These are phyloP conservation scores for Pouteria glomerata DNA, from an alignment of 148 eudicot species.

Conservation along the genomic window DNA sequence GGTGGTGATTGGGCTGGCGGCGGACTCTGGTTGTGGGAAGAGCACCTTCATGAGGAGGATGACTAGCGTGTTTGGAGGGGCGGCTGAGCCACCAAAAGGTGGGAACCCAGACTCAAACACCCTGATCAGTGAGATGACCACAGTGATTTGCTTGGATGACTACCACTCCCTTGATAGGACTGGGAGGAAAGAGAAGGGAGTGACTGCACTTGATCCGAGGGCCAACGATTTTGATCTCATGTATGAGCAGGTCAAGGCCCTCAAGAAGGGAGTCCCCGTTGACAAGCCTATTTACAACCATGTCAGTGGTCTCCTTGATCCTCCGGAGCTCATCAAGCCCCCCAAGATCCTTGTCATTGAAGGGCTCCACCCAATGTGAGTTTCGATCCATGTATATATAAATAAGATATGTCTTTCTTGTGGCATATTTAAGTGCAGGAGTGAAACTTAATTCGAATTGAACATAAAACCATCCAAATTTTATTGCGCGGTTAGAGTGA, in stretches of 20 bases:
- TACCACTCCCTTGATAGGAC: constrained; percentile 85
- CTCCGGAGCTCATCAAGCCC: constrained; percentile 89
- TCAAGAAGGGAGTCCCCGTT: constrained; percentile 66
- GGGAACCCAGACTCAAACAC: constrained; percentile 97
- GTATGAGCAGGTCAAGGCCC: constrained; percentile 94
- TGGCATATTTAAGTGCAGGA: no score
- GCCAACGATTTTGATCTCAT: constrained; percentile 93
- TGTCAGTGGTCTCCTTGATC: constrained; percentile 81
- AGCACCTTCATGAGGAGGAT: constrained; percentile 95
- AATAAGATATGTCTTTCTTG: no score
- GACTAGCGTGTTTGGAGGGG: constrained; percentile 94
- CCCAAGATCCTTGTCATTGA: constrained; percentile 98
- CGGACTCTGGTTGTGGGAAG: constrained; percentile 97
- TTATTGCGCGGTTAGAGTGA: no score
- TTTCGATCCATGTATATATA: neutral
- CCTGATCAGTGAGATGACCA: constrained; percentile 80
- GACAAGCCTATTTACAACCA: constrained; percentile 95
- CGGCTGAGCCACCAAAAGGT: constrained; percentile 85
- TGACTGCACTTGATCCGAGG: constrained; percentile 88
- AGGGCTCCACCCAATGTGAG: constrained; percentile 98
- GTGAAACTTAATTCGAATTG: no score
- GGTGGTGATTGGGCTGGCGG: constrained; percentile 85
- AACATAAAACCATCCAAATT: no score
- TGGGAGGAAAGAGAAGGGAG: constrained; percentile 87
- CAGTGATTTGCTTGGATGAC: constrained; percentile 91